Percentiles rank a stretch among this genome's conserved stretches.
Evolutionary conservation across 192 early-diverging fungal species (phyloP).

Genomic region (Jimgerdemannia lactiflua): DNA sequence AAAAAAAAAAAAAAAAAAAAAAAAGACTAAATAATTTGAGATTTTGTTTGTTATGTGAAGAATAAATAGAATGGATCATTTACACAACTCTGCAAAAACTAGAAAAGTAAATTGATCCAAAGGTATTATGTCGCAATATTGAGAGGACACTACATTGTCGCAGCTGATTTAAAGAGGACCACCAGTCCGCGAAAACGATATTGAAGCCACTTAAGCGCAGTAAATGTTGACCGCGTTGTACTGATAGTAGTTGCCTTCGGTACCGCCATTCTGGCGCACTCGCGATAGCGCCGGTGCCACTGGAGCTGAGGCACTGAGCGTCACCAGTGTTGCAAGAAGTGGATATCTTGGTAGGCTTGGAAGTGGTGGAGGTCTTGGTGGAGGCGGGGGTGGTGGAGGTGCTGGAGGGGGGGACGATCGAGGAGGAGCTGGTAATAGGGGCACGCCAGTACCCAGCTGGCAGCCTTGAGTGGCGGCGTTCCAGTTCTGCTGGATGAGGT

Average conservation of each 20-base stretch:
- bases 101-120: too few species aligned
- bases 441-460: not conserved
- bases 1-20: too few species aligned
- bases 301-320: not conserved
- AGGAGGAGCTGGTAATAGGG: not conserved
- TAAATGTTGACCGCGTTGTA: too few species aligned
- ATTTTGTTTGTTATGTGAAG: too few species aligned
- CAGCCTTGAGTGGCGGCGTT: slow-evolving; percentile 15
- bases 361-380: not conserved
- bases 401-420: not conserved
- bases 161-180: too few species aligned
- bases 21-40: too few species aligned
- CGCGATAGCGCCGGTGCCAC: not conserved
- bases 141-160: too few species aligned
- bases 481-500: slow-evolving; percentile 35
- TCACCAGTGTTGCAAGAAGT: not conserved
- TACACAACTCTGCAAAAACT: too few species aligned
- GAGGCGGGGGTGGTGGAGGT: not conserved
- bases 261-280: not conserved
- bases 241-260: not conserved
- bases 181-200: too few species aligned
- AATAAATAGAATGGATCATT: too few species aligned
- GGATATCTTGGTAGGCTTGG: not conserved
- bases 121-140: too few species aligned
- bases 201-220: too few species aligned